These are phyloP conservation scores for Schwanniomyces etchellsii DNA, from an alignment of 1,139 yeast genomes.

Conservation along the genomic window DNA sequence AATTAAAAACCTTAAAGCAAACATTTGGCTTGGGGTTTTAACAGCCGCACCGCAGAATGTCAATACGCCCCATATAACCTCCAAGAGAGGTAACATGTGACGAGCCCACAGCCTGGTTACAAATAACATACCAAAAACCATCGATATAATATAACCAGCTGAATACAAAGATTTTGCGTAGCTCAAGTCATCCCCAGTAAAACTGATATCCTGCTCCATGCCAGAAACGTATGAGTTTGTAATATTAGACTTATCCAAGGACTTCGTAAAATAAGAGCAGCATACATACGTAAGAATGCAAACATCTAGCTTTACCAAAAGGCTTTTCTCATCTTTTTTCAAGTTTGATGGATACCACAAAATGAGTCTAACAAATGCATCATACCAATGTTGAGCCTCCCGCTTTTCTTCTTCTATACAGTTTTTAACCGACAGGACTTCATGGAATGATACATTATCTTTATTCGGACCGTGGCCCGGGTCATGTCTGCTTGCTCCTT, in stretches of 20 bases:
- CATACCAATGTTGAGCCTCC: slow-evolving; percentile 3
- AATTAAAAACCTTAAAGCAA: slow-evolving; percentile 23
- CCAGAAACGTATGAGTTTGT: slow-evolving; percentile 19
- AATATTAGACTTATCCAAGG: slow-evolving; percentile 13
- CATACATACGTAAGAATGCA: slow-evolving; percentile 29
- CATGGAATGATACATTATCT: too few relatives aligned
- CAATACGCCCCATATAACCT: slow-evolving; percentile 11
- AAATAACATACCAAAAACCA: slow-evolving; percentile 7
- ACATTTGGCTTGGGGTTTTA: slow-evolving; percentile 12
- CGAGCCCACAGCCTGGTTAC: slow-evolving; percentile 9
- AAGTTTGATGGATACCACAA: slow-evolving; percentile 4
- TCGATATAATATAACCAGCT: slow-evolving; percentile 11
- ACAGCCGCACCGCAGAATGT: slow-evolving; percentile 15
- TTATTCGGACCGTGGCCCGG: too few relatives aligned
- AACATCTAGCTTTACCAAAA: slow-evolving; percentile 29
- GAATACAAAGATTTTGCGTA: slow-evolving; percentile 12
- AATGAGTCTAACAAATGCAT: slow-evolving; percentile 4
- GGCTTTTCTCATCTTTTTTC: slow-evolving; percentile 8
- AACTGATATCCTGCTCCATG: slow-evolving; percentile 12
- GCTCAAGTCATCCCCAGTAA: slow-evolving; percentile 13
- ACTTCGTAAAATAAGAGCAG: slow-evolving; percentile 23
- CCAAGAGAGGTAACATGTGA: slow-evolving; percentile 11
- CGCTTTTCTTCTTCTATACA: slow-evolving; percentile 1
- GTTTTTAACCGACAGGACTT: too few relatives aligned
- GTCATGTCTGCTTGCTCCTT: too few relatives aligned